These are phyloP conservation scores for Obelidium mucronatum DNA, from an alignment of 192 early-diverging fungal genomes.

Conservation along the genomic window DNA sequence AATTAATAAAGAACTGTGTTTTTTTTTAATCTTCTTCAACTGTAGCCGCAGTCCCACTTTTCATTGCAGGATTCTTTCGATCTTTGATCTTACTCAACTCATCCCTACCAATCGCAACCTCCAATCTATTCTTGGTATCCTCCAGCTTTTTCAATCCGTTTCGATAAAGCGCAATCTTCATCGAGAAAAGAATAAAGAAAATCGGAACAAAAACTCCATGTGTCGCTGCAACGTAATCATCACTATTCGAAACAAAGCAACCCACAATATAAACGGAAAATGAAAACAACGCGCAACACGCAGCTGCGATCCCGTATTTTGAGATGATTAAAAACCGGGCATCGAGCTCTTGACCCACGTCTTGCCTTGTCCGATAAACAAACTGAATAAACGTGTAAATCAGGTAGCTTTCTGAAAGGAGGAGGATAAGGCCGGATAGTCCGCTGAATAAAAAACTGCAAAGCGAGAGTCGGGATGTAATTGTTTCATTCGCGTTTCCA, in stretches of 20 bases:
- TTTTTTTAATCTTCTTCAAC: too few species aligned
- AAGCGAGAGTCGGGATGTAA: too few species aligned
- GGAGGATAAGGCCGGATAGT: not conserved
- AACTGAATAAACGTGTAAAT: not conserved
- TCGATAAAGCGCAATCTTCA: constrained; percentile 5
- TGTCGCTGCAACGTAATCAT: not conserved
- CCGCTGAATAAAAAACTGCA: not conserved
- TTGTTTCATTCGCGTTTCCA: too few species aligned
- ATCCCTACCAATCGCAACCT: not conserved
- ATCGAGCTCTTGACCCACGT: not conserved
- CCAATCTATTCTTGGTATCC: not conserved
- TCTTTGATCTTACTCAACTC: not conserved
- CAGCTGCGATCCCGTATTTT: not conserved
- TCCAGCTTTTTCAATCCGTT: not conserved
- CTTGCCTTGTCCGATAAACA: not conserved
- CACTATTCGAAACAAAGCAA: not conserved
- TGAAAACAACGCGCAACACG: not conserved
- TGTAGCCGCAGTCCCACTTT: too few species aligned
- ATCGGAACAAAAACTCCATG: not conserved
- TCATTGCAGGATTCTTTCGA: too few species aligned
- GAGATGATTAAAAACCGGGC: not conserved
- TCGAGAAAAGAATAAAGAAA: not conserved
- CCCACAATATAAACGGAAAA: not conserved
- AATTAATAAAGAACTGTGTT: too few species aligned
- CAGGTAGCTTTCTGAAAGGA: not conserved